These are phyloP conservation scores for Ramaria sp. DNA, from an alignment of 768 basidiomycete genomes.

Conservation along the genomic window DNA sequence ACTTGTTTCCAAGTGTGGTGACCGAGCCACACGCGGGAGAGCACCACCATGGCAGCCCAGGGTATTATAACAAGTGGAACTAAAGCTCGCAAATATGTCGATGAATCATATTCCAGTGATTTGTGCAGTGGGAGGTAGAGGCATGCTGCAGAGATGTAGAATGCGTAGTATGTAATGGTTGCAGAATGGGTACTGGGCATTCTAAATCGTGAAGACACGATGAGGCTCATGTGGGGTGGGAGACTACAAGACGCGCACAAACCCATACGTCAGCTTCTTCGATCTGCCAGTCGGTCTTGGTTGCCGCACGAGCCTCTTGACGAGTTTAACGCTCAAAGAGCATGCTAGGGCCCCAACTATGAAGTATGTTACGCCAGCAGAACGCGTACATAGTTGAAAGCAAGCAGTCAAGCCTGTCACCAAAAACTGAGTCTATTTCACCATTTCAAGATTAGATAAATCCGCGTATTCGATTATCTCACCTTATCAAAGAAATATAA, in stretches of 20 bases:
- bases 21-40: conserved; percentile 66
- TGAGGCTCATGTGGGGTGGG: background rate
- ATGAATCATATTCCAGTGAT: conserved; percentile 35
- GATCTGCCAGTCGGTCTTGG: conserved; percentile 39
- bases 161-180: conserved; percentile 51
- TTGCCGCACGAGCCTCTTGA: conserved; percentile 52
- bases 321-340: conserved; percentile 36
- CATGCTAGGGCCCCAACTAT: conserved; percentile 46
- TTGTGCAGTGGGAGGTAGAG: conserved; percentile 48
- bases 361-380: conserved; percentile 53
- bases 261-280: conserved; percentile 61
- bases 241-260: conserved; percentile 14
- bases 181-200: conserved; percentile 84
- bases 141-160: conserved; percentile 49
- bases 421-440: conserved; percentile 42
- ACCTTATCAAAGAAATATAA: background rate
- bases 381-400: conserved; percentile 48
- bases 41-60: conserved; percentile 42
- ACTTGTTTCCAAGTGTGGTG: conserved; percentile 71
- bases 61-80: conserved; percentile 40
- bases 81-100: conserved; percentile 11
- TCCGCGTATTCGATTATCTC: background rate
- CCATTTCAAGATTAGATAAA: no score
- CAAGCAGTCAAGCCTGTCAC: conserved; percentile 42
- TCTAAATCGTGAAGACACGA: conserved; percentile 22